These are phyloP conservation scores for Hypoxylon crocopeplum DNA, from an alignment of 495 filamentous ascomycete genomes.

Conservation along the genomic window DNA sequence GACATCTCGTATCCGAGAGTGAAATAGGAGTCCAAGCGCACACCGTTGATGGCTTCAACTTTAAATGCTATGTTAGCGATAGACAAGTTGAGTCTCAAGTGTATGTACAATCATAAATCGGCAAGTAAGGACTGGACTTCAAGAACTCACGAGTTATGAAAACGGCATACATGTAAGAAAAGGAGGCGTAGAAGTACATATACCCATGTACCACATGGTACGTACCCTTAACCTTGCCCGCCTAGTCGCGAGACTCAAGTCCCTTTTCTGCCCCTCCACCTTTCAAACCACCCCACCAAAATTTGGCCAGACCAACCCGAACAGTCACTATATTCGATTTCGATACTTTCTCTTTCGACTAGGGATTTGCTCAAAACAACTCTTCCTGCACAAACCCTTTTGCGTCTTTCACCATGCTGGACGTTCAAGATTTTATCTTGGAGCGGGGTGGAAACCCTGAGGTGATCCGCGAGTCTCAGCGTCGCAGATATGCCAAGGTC, in stretches of 20 bases:
- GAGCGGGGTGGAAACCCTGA: constrained; percentile 90
- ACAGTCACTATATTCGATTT: constrained; percentile 2
- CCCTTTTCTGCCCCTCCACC: constrained; percentile 32
- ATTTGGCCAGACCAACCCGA: constrained; percentile 19
- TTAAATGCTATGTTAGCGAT: too few species aligned
- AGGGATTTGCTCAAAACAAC: not conserved
- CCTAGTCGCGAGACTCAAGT: not conserved
- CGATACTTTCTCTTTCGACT: constrained; percentile 54
- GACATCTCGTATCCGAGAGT: too few species aligned
- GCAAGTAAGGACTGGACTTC: too few species aligned
- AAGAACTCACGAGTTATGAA: too few species aligned
- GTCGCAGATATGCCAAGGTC: constrained; percentile 77
- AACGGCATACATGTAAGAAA: too few species aligned
- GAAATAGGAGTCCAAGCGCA: too few species aligned
- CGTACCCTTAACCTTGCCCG: constrained; percentile 7
- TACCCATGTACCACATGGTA: not conserved
- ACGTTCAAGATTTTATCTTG: constrained; percentile 79
- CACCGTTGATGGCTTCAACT: too few species aligned
- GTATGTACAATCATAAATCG: too few species aligned
- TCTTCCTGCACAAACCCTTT: not conserved
- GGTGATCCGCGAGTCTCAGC: constrained; percentile 87
- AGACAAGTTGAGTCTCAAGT: too few species aligned
- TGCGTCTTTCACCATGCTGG: constrained; percentile 66
- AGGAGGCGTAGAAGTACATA: too few species aligned
- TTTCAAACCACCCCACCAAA: constrained; percentile 37